Conservation (phyloP, 2,329 filamentous ascomycete genomes). For the Verticillium tricorpus region DNA sequence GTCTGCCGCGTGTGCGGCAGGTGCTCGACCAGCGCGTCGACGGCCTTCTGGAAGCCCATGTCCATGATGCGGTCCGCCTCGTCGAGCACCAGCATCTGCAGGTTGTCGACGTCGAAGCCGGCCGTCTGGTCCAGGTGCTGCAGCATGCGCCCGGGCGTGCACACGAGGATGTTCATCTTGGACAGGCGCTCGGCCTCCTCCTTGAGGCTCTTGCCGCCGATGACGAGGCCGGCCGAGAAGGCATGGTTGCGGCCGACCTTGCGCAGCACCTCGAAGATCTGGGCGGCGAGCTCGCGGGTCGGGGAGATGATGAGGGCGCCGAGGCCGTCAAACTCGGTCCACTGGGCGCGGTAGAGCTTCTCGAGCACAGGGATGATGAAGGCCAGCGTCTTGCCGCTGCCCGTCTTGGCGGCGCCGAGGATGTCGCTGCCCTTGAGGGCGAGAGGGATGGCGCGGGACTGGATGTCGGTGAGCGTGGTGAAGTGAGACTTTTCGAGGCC, state of each 20-base stretch:
- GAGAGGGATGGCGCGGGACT: constrained; percentile 81
- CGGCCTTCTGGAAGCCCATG: constrained; percentile 87
- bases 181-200: constrained; percentile 81
- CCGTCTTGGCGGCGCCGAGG: constrained; percentile 90
- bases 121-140: constrained; percentile 95
- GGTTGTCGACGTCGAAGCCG: constrained; percentile 80
- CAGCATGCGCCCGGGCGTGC: constrained; percentile 89
- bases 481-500: constrained; percentile 87
- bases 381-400: constrained; percentile 90
- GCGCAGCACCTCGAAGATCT: constrained; percentile 91
- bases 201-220: constrained; percentile 85
- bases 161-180: constrained; percentile 96
- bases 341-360: constrained; percentile 82
- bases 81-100: constrained; percentile 90
- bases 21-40: constrained; percentile 92
- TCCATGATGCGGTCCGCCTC: constrained; percentile 97
- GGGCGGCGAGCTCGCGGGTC: constrained; percentile 89
- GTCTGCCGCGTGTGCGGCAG: constrained; percentile 84
- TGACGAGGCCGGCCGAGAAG: constrained; percentile 89
- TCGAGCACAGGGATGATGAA: constrained; percentile 91
- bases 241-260: constrained; percentile 85
- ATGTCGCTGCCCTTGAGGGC: constrained; percentile 84
- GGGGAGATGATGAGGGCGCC: constrained; percentile 91
- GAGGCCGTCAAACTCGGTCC: constrained; percentile 86
- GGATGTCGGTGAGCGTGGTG: constrained; percentile 85